These are phyloP conservation scores for Herpetomonas samuelpessoai DNA, from an alignment of 208 protist genomes.

Conservation along the genomic window DNA sequence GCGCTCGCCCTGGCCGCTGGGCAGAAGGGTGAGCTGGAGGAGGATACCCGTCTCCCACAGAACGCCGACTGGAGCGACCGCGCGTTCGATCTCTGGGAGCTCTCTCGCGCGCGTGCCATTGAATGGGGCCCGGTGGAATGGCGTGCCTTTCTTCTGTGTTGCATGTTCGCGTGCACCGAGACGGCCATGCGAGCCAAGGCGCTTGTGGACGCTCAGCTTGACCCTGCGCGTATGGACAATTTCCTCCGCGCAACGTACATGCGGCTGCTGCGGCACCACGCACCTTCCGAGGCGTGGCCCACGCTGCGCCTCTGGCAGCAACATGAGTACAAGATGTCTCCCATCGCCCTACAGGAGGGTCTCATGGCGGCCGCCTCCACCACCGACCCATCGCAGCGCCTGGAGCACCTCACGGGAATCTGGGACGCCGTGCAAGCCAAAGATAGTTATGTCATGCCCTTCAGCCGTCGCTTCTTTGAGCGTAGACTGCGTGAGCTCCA, in stretches of 20 bases:
- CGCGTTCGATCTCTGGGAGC: constrained; percentile 65
- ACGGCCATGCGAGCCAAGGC: constrained; percentile 54
- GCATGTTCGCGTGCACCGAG: constrained; percentile 64
- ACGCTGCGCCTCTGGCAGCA: constrained; percentile 44
- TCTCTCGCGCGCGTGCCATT: constrained; percentile 67
- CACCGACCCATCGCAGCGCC: constrained; percentile 19
- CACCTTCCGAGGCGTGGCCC: constrained; percentile 35
- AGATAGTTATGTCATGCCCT: constrained; percentile 87
- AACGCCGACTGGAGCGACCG: constrained; percentile 70
- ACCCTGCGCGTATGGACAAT: constrained; percentile 64
- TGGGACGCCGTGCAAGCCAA: constrained; percentile 52
- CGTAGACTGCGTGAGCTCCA: constrained; percentile 32
- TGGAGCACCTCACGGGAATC: constrained; percentile 28
- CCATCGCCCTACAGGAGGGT: constrained; percentile 81
- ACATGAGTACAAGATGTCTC: constrained; percentile 35
- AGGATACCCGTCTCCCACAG: constrained; percentile 61
- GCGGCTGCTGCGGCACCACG: constrained; percentile 77
- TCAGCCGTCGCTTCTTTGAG: constrained; percentile 67
- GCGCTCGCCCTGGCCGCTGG: constrained; percentile 49
- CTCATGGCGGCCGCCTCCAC: constrained; percentile 70
- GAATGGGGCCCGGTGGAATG: constrained; percentile 85
- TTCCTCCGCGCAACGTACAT: constrained; percentile 81
- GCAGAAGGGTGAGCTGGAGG: constrained; percentile 81
- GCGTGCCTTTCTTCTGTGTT: constrained; percentile 84
- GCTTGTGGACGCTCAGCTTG: constrained; percentile 52